phyloP scores from a whole-genome alignment of 306 rosid species.

The Prunus fruticosa region DNA sequence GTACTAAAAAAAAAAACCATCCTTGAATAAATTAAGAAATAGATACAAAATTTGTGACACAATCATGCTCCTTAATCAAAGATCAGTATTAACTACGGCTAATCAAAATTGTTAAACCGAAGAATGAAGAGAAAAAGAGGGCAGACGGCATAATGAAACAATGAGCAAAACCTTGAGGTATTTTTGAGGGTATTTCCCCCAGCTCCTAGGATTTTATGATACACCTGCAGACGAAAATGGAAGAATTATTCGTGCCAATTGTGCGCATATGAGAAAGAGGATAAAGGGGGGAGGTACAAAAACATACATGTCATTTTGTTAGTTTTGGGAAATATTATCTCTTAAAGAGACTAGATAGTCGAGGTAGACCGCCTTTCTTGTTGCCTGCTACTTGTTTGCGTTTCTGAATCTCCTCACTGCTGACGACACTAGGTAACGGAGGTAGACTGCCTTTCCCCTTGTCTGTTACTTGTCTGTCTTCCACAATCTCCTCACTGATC shows the following conservation, averaged over 20 bases:
- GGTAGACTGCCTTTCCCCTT: conserved; percentile 15
- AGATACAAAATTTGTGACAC: background rate
- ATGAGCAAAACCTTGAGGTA: background rate
- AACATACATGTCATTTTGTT: conserved; percentile 2
- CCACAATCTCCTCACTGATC: conserved; percentile 22
- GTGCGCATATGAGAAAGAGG: background rate
- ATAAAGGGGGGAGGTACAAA: background rate
- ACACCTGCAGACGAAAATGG: background rate
- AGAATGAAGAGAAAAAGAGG: background rate
- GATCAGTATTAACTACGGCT: background rate
- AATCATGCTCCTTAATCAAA: background rate
- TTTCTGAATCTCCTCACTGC: conserved; percentile 18
- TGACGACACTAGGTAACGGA: conserved; percentile 43
- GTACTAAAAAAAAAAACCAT: background rate
- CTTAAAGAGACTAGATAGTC: conserved; percentile 55
- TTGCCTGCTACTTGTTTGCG: background rate
- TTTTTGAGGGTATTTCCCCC: background rate
- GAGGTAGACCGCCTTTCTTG: conserved; percentile 14
- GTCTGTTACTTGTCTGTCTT: background rate
- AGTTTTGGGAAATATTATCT: conserved; percentile 3
- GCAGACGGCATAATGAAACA: background rate
- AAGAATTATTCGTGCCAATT: background rate
- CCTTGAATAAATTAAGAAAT: background rate
- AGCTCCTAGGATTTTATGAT: background rate
- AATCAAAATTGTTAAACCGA: background rate